Evolutionary conservation across 768 basidiomycete genomes (phyloP), one percentile per base, ranked within the genome.

Genomic region (Tephrocybe sp.): DNA sequence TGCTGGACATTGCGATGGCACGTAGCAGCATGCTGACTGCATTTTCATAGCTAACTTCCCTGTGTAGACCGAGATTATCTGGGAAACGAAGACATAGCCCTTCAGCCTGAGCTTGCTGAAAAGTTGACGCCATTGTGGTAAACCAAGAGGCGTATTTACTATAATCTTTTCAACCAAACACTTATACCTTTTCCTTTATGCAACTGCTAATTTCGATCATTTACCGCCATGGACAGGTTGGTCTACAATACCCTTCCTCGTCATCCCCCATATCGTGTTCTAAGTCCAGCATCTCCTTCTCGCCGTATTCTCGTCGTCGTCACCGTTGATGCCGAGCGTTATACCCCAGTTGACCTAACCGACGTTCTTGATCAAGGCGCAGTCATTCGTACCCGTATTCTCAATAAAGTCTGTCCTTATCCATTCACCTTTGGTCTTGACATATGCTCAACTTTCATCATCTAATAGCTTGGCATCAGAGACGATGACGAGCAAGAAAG

Each of bases 21-120:
- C 84, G 79, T 2, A 77, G 39, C 12, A 92, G 77, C 74, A 89
- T 79, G 39, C 67, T 72, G 13, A 78, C 72, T 2, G 87, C 88
- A 20, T 61, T 62, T 13, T 88, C 87, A 39, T 80, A 71, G 1
- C 67, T 75, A 14, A 90, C 61, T 17, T 76, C 77, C 39, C 74
- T 54, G 55, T 88, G 84, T 3, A 75, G 64, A 0, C 80, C 79
- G 1, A 90, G 67, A 36, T 75, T 72, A 53, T 89, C 86, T 23
- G 89, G 87, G 61, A 78, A 88, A 39, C 83, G 82, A 20, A 91
- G 80, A 60, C 83, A 87, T 50, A 84, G 71, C 11, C 81, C 75
- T 47, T 88, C 87, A 6, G 73, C 69, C 44, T 80, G 81, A 10
- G 74, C 71, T 65, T 82, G 82, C 45, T 68, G 68, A 19, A 67